Evolutionary conservation across 2,329 filamentous ascomycete genomes (phyloP).

Genomic region (Sclerotinia subarctica): DNA sequence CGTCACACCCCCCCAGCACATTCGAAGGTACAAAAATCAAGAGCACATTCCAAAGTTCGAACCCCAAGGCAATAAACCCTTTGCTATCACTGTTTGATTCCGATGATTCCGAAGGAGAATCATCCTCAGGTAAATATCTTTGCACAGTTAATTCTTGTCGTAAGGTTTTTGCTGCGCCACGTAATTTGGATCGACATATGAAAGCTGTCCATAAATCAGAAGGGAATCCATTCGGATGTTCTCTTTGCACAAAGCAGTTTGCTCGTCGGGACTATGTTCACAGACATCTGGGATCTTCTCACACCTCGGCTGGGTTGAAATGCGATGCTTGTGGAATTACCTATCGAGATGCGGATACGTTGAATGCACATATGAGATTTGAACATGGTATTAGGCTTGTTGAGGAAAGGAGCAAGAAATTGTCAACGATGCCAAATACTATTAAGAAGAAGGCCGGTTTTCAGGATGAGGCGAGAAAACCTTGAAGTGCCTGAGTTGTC

Average conservation of each 20-base stretch:
- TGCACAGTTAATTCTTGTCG: neutral
- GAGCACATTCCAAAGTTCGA: neutral
- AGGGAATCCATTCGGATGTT: neutral
- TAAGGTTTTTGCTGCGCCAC: neutral
- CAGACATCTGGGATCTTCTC: neutral
- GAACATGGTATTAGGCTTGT: neutral
- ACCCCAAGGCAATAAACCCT: neutral
- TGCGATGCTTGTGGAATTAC: neutral
- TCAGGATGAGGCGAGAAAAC: neutral
- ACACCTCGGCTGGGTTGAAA: neutral
- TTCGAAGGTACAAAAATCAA: neutral
- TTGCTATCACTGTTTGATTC: neutral
- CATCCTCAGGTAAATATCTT: neutral
- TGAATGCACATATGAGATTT: neutral
- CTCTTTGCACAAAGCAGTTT: neutral
- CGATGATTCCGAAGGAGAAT: neutral
- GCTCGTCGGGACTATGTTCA: neutral
- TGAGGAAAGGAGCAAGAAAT: neutral
- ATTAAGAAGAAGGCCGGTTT: neutral
- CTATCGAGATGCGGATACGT: neutral
- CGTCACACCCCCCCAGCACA: neutral
- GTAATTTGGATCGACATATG: neutral
- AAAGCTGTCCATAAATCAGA: neutral
- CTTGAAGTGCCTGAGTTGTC: neutral
- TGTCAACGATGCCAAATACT: neutral